Evolutionary conservation across 352 stramenopile species (phyloP).

Genomic region (Globisporangium cylindrosporum): DNA sequence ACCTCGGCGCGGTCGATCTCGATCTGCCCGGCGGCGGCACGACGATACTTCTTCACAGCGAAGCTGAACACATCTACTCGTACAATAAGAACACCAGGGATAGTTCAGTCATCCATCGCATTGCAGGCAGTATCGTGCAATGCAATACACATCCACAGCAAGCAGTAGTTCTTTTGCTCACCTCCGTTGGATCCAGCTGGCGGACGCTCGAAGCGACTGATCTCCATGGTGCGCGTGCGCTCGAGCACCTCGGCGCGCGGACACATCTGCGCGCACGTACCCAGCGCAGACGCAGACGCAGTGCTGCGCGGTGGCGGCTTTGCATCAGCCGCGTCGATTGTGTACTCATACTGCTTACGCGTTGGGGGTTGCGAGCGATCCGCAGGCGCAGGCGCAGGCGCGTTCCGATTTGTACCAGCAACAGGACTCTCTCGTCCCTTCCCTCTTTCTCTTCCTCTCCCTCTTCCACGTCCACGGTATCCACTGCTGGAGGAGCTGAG

Average conservation of each 20-base stretch:
- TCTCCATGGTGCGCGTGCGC: constrained; percentile 30
- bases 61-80: constrained; percentile 13
- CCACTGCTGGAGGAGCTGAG: neutral
- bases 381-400: neutral
- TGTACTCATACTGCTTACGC: neutral
- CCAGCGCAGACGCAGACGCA: neutral
- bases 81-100: neutral
- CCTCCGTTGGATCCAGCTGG: neutral
- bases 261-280: constrained; percentile 34
- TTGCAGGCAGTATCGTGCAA: neutral
- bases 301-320: neutral
- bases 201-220: constrained; percentile 46
- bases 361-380: neutral
- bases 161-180: neutral
- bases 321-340: neutral
- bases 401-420: neutral
- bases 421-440: neutral
- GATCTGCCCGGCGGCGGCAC: constrained; percentile 40
- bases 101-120: neutral
- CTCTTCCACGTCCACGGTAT: neutral
- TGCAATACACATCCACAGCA: neutral
- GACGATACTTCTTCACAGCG: constrained; percentile 55
- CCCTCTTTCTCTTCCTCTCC: neutral
- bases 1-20: constrained; percentile 19
- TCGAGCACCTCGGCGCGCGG: constrained; percentile 28